These are phyloP conservation scores for Neonectria hederae DNA, from an alignment of 2,329 filamentous ascomycete species.

Conservation along the genomic window DNA sequence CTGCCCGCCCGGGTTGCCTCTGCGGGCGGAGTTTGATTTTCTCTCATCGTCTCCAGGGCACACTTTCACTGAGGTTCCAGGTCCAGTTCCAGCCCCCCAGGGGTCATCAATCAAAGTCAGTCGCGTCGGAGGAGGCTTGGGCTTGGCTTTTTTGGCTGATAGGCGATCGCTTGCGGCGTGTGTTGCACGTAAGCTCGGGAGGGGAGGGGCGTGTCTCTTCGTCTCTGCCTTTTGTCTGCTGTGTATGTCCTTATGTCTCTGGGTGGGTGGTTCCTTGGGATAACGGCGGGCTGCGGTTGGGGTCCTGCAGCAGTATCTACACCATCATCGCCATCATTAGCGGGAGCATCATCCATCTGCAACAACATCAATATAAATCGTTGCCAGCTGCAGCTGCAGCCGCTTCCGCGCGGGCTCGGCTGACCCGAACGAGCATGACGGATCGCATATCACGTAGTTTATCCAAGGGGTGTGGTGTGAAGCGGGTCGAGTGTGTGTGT, in stretches of 20 bases:
- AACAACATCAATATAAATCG: constrained; percentile 21
- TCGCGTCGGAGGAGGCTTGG: constrained; percentile 24
- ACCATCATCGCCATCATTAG: neutral
- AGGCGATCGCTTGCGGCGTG: constrained; percentile 20
- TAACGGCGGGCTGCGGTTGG: neutral
- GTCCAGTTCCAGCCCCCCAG: constrained; percentile 10
- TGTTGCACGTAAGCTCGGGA: constrained; percentile 10
- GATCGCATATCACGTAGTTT: constrained; percentile 23
- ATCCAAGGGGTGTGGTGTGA: constrained; percentile 12
- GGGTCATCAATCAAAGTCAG: constrained; percentile 12
- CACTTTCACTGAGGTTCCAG: neutral
- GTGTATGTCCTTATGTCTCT: too few species aligned
- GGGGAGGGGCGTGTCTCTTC: constrained; percentile 6
- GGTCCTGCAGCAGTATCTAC: constrained; percentile 1
- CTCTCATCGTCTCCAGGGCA: neutral
- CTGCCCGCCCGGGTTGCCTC: constrained; percentile 6
- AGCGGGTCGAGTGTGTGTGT: neutral
- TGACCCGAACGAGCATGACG: constrained; percentile 22
- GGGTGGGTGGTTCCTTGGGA: constrained; percentile 3
- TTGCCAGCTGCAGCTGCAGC: constrained; percentile 3
- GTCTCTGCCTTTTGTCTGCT: neutral
- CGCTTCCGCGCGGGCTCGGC: constrained; percentile 11
- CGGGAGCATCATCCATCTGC: neutral
- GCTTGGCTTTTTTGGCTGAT: constrained; percentile 18
- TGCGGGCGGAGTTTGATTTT: constrained; percentile 1